Conservation (phyloP, 805 yeast genomes). For the Lipomyces lipofer region DNA sequence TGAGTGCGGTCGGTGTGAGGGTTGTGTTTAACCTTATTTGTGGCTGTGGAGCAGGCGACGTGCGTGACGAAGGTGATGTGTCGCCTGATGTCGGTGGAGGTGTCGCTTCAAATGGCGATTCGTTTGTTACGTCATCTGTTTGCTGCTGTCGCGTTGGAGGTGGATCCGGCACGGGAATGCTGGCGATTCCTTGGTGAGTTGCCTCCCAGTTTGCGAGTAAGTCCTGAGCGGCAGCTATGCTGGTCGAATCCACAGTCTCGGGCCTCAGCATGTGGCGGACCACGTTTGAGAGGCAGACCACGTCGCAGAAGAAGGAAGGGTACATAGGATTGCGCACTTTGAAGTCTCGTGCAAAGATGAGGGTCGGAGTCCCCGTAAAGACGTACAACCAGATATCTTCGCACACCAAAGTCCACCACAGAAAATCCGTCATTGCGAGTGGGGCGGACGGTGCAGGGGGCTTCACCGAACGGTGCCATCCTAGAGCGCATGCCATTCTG, state of each 20-base stretch:
- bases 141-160: neutral
- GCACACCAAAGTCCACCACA: conserved; percentile 23
- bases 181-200: conserved; percentile 1
- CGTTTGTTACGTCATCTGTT: neutral
- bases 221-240: conserved; percentile 4
- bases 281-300: conserved; percentile 10
- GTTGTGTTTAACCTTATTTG: neutral
- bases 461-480: conserved; percentile 15
- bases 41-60: neutral
- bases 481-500: conserved; percentile 20
- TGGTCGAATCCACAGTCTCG: conserved; percentile 3
- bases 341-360: conserved; percentile 11
- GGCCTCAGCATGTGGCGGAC: conserved; percentile 15
- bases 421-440: conserved; percentile 13
- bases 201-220: conserved; percentile 16
- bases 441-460: conserved; percentile 1
- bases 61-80: neutral
- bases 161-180: neutral
- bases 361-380: conserved; percentile 16
- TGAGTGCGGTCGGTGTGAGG: conserved; percentile 10
- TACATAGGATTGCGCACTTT: conserved; percentile 8
- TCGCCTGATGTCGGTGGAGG: neutral
- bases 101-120: neutral
- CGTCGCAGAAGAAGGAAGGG: conserved; percentile 15
- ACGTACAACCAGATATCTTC: conserved; percentile 21